phyloP scores from a whole-genome alignment of 2,329 filamentous ascomycete genomes.

The Penicillium sp. region DNA sequence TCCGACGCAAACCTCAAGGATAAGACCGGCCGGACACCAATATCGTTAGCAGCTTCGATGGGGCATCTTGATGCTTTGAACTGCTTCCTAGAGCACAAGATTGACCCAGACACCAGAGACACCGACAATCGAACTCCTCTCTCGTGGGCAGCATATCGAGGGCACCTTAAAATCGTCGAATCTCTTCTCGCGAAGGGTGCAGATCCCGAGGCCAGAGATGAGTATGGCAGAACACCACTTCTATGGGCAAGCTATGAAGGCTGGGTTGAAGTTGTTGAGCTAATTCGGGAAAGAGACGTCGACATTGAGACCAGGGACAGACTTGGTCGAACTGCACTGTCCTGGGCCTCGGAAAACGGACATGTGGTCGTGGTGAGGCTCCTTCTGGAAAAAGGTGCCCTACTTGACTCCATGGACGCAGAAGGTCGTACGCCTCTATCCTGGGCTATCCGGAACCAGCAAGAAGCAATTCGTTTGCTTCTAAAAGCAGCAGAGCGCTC shows the following conservation, averaged over 20 bases:
- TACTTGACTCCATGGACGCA: not conserved
- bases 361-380: not conserved
- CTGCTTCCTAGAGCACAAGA: not conserved
- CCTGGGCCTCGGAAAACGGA: not conserved
- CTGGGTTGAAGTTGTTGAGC: conserved; percentile 3
- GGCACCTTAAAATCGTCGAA: not conserved
- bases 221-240: not conserved
- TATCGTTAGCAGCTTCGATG: not conserved
- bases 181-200: not conserved
- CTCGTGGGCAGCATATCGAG: not conserved
- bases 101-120: not conserved
- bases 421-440: not conserved
- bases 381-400: not conserved
- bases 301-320: not conserved
- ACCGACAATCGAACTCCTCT: not conserved
- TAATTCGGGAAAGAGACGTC: not conserved
- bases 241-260: conserved; percentile 4
- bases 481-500: not conserved
- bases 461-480: not conserved
- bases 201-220: not conserved
- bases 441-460: not conserved
- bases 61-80: not conserved
- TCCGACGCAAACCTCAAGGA: not conserved
- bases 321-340: conserved; percentile 2
- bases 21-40: not conserved